A percentile compares a stretch with the other conserved stretches of the same genome.
These are phyloP conservation scores for Stephanodiscus triporus DNA, from an alignment of 108 stramenopile genomes.

Conservation along the genomic window DNA sequence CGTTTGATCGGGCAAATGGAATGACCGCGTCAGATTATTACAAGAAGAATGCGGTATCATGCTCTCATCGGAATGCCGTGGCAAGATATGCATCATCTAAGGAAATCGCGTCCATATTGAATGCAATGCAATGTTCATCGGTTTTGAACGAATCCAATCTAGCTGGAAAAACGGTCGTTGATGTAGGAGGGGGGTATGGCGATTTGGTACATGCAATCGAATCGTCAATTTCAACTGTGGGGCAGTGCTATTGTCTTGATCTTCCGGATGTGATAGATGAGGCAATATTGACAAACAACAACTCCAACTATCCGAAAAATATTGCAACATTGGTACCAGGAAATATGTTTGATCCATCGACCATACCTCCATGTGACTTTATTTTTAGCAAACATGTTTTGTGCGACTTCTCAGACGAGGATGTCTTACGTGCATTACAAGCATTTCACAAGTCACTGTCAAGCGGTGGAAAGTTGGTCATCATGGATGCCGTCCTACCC, in stretches of 20 bases:
- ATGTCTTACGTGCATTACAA: constrained; percentile 36
- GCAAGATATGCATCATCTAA: constrained; percentile 45
- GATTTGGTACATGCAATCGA: constrained; percentile 36
- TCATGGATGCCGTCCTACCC: constrained; percentile 48
- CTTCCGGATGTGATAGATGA: constrained; percentile 44
- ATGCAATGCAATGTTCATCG: constrained; percentile 24
- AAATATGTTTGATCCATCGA: constrained; percentile 46
- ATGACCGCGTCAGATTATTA: constrained; percentile 48
- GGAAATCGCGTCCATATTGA: constrained; percentile 40
- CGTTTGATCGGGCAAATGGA: constrained; percentile 44
- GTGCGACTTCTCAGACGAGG: constrained; percentile 49
- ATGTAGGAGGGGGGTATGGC: constrained; percentile 49
- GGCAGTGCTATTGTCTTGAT: constrained; percentile 45
- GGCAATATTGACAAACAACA: constrained; percentile 19
- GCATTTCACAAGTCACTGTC: constrained; percentile 32
- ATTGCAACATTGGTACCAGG: constrained; percentile 22
- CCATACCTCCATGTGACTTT: constrained; percentile 47
- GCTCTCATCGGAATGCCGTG: constrained; percentile 41
- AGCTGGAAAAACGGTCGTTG: constrained; percentile 37
- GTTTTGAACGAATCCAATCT: constrained; percentile 30
- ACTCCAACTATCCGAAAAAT: neutral
- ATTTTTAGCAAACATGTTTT: constrained; percentile 51
- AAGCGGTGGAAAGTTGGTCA: constrained; percentile 36
- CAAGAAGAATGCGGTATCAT: constrained; percentile 23
- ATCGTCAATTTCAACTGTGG: constrained; percentile 19